Base-by-base conservation (phyloP, 345 rosid species). In the Turnera subulata region DNA sequence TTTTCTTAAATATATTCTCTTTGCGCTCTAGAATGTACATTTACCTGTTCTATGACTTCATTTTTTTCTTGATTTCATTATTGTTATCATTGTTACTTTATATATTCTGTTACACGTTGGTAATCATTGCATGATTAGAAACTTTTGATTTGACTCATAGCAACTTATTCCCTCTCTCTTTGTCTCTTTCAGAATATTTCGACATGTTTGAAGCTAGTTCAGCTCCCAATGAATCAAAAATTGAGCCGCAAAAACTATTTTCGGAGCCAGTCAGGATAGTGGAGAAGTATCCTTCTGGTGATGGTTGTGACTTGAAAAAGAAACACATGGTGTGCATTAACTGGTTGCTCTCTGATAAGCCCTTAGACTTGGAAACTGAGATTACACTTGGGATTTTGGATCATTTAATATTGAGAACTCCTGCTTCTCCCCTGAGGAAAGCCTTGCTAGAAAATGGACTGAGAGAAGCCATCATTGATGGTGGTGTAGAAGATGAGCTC, bases 371-470 rank as follows among this genome's bases (percentile, higher is more conserved):
- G 76, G 80, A 93, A 76, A 89, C 96, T 59, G 96, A 89, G 64
- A 94, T 93, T 43, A 56, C 91, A 0, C 89, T 89, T 54, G 94
- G 96, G 56, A 84, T 93, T 73, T 66, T 93, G 79, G 96, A 93
- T 77, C 91, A 92, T 77, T 94, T 86, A 33, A 75, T 93, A 89
- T 68, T 93, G 82, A 96, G 97, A 62, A 85, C 94, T 72, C 97
- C 96, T 68, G 91, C 99, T 68, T 83, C 99, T 53, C 99, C 97
- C 21, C 73, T 92, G 72, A 83, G 91, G 80, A 92, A 89, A 77
- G 82, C 71, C 56, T 80, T 92, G 67, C 75, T 92, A 46, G 98
- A 92, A 80, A 92, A 97, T 71, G 89, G 97, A 64, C 82, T 92
- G 24, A 97, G 97, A 51, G 97, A 86, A 45, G 99, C 94, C 58